Evolutionary conservation across 257 asterid species (phyloP), one percentile per base, ranked within the genome.

Genomic region (Gentiana straminea): DNA sequence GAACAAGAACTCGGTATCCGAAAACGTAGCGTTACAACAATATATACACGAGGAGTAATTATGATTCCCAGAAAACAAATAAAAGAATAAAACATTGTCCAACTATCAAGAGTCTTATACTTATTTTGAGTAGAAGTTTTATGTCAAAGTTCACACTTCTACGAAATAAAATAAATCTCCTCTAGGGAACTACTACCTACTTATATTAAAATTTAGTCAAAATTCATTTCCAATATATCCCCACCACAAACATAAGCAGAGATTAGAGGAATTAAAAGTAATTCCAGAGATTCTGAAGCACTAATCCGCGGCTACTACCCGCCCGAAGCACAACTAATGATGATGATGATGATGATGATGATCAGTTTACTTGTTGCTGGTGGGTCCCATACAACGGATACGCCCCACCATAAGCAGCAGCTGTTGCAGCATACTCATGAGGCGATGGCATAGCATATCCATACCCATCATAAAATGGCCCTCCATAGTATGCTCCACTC

Each of bases 351-450:
- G 51, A 51, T 60, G 58, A 35, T 15, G 58, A 54, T 33, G 39
- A 45, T 86, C 80, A 86, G 89, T 78, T 86, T 35, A 90, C 95
- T 84, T 84, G 96, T 56, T 84, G 98, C 70, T 87, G 98, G 73
- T 76, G 96, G 57, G 84, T 73, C 15, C 92, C 95, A 4, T 87
- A 86, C 68, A 82, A 55, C 62, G 95, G 94, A 64, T 91, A 87
- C 24, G 85, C 75, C 12, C 95, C 96, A 52, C 95, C 96, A 52
- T 90, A 90, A 9, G 94, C 87, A 7, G 88, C 76, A 8, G 86
- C 81, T 53, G 77, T 77, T 32, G 79, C 79, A 7, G 86, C 90
- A 24, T 90, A 90, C 70, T 84, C 92, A 11, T 82, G 94, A 38
- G 86, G 86, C 34, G 78, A 80, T 1, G 83, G 84, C 63, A 82